Percentiles rank a stretch among this genome's conserved stretches.
Evolutionary conservation across 768 basidiomycete genomes (phyloP).

Genomic region (Suillus tomentosus): DNA sequence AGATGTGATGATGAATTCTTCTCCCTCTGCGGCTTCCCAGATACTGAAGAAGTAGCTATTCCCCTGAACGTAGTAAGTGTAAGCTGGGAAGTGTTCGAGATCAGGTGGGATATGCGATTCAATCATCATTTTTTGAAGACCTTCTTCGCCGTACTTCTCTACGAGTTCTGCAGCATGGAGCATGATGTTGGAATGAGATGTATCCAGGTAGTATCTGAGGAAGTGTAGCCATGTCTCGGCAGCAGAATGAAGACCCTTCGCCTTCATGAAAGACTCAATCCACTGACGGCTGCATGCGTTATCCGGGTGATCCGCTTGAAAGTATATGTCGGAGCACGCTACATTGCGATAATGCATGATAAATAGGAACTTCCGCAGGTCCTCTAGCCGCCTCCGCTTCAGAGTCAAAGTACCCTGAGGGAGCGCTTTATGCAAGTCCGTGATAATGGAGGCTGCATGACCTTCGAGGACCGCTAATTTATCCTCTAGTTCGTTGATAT

Average conservation of each 20-base stretch:
- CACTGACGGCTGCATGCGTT: slow-evolving; percentile 22
- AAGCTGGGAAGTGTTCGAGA: slow-evolving; percentile 24
- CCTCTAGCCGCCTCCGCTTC: slow-evolving; percentile 24
- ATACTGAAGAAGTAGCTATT: slow-evolving; percentile 36
- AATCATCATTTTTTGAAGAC: neutral
- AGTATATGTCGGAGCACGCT: slow-evolving; percentile 27
- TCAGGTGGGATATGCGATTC: slow-evolving; percentile 10
- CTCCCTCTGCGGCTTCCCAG: slow-evolving; percentile 37
- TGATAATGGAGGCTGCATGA: slow-evolving; percentile 32
- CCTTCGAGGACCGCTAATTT: slow-evolving; percentile 32
- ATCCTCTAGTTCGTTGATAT: slow-evolving; percentile 33
- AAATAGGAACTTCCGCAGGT: slow-evolving; percentile 39
- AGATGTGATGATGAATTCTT: slow-evolving; percentile 36
- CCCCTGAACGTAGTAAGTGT: slow-evolving; percentile 29
- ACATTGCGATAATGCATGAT: slow-evolving; percentile 36
- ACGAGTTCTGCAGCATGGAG: slow-evolving; percentile 5
- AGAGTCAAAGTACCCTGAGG: too few relatives aligned
- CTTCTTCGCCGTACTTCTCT: slow-evolving; percentile 5
- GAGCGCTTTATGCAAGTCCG: too few relatives aligned
- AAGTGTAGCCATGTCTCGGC: slow-evolving; percentile 34
- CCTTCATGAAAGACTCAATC: slow-evolving; percentile 28
- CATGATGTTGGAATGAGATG: slow-evolving; percentile 26
- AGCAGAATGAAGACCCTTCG: slow-evolving; percentile 22
- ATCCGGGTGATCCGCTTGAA: slow-evolving; percentile 27
- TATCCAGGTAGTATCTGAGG: slow-evolving; percentile 37